These are phyloP conservation scores for Phytophthora palmivora DNA, from an alignment of 352 stramenopile genomes.

Conservation along the genomic window DNA sequence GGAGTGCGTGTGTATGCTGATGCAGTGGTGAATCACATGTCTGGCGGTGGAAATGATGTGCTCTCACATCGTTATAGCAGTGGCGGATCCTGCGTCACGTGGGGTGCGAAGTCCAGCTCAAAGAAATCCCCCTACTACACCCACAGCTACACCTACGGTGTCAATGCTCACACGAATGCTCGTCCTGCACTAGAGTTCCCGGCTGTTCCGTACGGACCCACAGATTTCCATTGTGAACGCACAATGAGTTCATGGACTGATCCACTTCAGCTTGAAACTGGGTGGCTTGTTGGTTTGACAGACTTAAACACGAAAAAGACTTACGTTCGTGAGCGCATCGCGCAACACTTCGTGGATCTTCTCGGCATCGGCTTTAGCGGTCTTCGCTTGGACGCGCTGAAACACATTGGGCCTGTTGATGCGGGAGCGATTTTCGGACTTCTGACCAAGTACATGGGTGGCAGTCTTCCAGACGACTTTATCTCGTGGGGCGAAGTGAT, in stretches of 20 bases:
- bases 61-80: constrained; percentile 39
- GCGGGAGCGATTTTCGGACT: constrained; percentile 56
- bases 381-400: constrained; percentile 70
- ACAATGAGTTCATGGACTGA: constrained; percentile 48
- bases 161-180: constrained; percentile 51
- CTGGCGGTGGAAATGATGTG: constrained; percentile 53
- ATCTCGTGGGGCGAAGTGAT: constrained; percentile 68
- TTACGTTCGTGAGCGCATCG: constrained; percentile 68
- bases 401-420: constrained; percentile 69
- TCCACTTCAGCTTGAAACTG: constrained; percentile 41
- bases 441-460: constrained; percentile 65
- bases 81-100: constrained; percentile 36
- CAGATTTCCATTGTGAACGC: constrained; percentile 74
- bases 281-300: constrained; percentile 53
- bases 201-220: constrained; percentile 59
- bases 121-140: constrained; percentile 59
- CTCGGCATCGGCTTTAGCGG: constrained; percentile 73
- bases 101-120: constrained; percentile 46
- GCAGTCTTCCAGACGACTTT: constrained; percentile 64
- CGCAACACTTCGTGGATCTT: constrained; percentile 77
- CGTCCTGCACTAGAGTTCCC: constrained; percentile 64
- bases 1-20: constrained; percentile 70
- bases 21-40: constrained; percentile 72
- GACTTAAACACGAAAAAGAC: constrained; percentile 71
- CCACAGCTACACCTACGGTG: constrained; percentile 47